Evolutionary conservation across 768 basidiomycete genomes (phyloP).

Genomic region (Suillus variegatus): DNA sequence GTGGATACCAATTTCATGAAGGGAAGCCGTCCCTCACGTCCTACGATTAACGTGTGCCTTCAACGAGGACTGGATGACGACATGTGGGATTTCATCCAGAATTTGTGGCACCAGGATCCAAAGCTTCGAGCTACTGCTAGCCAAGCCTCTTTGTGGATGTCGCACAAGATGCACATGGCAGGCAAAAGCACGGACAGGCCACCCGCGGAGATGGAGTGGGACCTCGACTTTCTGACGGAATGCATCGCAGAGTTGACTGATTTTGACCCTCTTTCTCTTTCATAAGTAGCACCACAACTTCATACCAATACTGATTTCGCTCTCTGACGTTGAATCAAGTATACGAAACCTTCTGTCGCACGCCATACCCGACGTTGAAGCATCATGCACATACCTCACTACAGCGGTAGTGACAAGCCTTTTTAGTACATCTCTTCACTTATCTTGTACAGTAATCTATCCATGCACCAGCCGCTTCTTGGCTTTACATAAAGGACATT

Average conservation of each 20-base stretch:
- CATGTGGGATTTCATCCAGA: conserved; percentile 32
- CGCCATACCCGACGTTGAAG: background rate
- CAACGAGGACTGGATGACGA: conserved; percentile 29
- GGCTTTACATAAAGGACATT: no score
- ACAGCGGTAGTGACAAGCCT: background rate
- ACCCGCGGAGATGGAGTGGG: conserved; percentile 26
- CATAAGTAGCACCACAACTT: background rate
- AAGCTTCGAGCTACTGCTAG: conserved; percentile 26
- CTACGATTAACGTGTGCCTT: conserved; percentile 10
- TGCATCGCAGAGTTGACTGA: background rate
- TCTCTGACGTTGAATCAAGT: background rate
- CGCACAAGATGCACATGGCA: conserved; percentile 16
- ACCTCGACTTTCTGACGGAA: conserved; percentile 21
- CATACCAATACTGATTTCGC: background rate
- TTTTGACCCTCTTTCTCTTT: background rate
- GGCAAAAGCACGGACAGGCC: background rate
- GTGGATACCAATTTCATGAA: conserved; percentile 17
- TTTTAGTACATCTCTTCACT: background rate
- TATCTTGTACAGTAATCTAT: background rate
- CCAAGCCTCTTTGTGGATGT: conserved; percentile 23
- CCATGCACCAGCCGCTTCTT: background rate
- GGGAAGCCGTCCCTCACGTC: conserved; percentile 22
- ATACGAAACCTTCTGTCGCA: background rate
- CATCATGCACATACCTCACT: background rate
- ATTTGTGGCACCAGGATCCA: conserved; percentile 30